Evolutionary conservation across 2,329 filamentous ascomycete genomes (phyloP), one percentile per base, ranked within the genome.

Genomic region (Ilyonectria sp.): DNA sequence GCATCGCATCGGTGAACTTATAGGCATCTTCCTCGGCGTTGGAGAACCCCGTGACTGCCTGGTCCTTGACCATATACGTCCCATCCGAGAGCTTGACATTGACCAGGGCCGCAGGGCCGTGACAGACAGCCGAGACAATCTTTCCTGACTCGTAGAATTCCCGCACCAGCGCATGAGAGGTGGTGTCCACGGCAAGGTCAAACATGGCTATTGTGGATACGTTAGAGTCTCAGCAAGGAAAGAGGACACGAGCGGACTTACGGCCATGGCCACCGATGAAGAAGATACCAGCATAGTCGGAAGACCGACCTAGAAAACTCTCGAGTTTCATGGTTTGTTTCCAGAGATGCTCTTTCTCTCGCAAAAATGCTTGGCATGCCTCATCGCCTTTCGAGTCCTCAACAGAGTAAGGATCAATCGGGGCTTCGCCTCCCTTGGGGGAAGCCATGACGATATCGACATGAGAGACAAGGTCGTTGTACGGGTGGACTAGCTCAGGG

Each of bases 1-100:
- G 89, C 82, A 90, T 84, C 8, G 82, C 88, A 1, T 83, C 85
- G 29, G 78, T 84, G 8, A 83, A 82, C 75, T 85, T 77, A 6
- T 81, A 75, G 61, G 89, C 75, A 21, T 61, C 50, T 21, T 66
- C 63, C 29, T 66, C 63, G 15, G 50, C 46, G 15, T 66, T 57
- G 11, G 56, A 50, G 23, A 66, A 66, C 21, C 50, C 63, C 0
- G 63, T 66, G 11, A 66, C 52, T 21, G 55, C n/a, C 3, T 66
- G 29, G n/a, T 26, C 52, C 19, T 35, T 26, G 4, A 66, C 31
- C 40, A 66, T 11, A 9, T 52, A 57, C n/a, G 40, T 29, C 6
- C 57, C 57, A 19, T 66, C 35, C 2, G 50, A 44, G 37, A 66
- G 35, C 43, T 56, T 57, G 2, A 66, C 57, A 35, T 66, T 61